Percentiles rank a stretch among this genome's conserved stretches.
phyloP scores from a whole-genome alignment of 2,329 filamentous ascomycete genomes.

The Tolypocladium ophioglossoides region DNA sequence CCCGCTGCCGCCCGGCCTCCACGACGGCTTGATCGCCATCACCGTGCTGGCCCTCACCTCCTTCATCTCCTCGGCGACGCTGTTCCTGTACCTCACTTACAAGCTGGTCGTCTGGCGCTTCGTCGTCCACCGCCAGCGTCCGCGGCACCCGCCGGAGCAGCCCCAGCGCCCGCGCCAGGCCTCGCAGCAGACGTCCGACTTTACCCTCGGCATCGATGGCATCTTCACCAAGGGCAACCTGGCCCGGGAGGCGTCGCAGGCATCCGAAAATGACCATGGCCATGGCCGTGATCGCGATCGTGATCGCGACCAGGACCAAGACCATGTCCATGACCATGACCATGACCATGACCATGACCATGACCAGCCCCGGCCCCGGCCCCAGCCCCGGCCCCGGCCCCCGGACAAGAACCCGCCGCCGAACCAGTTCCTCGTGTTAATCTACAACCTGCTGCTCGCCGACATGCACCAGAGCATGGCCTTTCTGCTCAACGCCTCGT shows the following conservation, averaged over 20 bases:
- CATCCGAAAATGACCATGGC: background rate
- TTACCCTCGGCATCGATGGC: conserved; percentile 24
- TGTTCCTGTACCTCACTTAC: conserved; percentile 21
- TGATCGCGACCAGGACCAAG: too few species aligned
- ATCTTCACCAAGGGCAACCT: conserved; percentile 13
- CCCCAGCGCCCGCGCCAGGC: background rate
- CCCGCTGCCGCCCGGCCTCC: conserved; percentile 11
- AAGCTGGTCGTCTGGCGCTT: conserved; percentile 19
- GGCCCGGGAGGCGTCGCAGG: background rate
- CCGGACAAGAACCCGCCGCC: conserved; percentile 29
- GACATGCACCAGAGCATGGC: conserved; percentile 56
- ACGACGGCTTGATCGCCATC: conserved; percentile 18
- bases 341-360: too few species aligned
- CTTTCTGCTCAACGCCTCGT: conserved; percentile 52
- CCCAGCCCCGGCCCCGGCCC: conserved; percentile 6
- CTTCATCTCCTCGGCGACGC: conserved; percentile 15
- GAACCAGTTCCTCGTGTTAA: conserved; percentile 60
- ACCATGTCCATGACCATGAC: too few species aligned
- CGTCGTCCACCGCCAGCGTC: conserved; percentile 8
- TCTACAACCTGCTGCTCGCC: conserved; percentile 58
- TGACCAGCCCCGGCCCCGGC: too few species aligned
- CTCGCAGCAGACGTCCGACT: conserved; percentile 17
- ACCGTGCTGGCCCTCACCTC: conserved; percentile 18
- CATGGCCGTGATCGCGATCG: too few species aligned
- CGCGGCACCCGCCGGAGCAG: conserved; percentile 3